These are phyloP conservation scores for Phanerochaete sordida DNA, from an alignment of 768 basidiomycete genomes.

Conservation along the genomic window DNA sequence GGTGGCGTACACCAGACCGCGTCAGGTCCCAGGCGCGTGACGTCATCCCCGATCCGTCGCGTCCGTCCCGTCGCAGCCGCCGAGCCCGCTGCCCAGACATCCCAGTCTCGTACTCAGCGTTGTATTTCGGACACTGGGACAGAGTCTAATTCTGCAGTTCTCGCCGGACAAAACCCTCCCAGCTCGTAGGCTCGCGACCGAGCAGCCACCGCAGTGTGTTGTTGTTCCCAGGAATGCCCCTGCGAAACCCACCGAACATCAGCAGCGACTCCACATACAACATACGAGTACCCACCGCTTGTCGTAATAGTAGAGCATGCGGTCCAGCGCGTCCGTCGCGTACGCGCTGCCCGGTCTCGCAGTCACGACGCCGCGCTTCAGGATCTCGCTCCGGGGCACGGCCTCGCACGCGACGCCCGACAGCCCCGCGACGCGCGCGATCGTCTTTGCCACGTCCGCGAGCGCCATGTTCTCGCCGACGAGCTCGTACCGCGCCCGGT, in stretches of 20 bases:
- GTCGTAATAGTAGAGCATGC: slow-evolving; percentile 33
- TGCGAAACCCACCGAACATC: slow-evolving; percentile 3
- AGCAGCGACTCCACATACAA: not conserved
- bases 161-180: slow-evolving; percentile 21
- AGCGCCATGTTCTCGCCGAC: slow-evolving; percentile 29
- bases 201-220: slow-evolving; percentile 31
- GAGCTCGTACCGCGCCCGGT: slow-evolving; percentile 32
- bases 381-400: slow-evolving; percentile 16
- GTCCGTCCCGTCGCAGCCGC: not conserved
- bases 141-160: slow-evolving; percentile 11
- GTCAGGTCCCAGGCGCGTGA: not conserved
- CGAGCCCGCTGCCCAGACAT: not conserved
- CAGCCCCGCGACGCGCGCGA: slow-evolving; percentile 8
- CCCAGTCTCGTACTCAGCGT: not conserved
- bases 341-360: slow-evolving; percentile 18
- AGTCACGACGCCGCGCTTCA: slow-evolving; percentile 5
- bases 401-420: slow-evolving; percentile 16
- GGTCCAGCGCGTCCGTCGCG: slow-evolving; percentile 21
- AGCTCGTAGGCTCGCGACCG: slow-evolving; percentile 28
- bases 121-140: not conserved
- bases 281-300: slow-evolving; percentile 19
- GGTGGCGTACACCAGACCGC: not conserved
- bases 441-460: slow-evolving; percentile 23
- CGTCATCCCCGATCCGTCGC: not conserved
- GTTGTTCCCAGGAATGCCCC: slow-evolving; percentile 30